Evolutionary conservation across 768 basidiomycete species (phyloP).

Genomic region (Amanita polypyramis): DNA sequence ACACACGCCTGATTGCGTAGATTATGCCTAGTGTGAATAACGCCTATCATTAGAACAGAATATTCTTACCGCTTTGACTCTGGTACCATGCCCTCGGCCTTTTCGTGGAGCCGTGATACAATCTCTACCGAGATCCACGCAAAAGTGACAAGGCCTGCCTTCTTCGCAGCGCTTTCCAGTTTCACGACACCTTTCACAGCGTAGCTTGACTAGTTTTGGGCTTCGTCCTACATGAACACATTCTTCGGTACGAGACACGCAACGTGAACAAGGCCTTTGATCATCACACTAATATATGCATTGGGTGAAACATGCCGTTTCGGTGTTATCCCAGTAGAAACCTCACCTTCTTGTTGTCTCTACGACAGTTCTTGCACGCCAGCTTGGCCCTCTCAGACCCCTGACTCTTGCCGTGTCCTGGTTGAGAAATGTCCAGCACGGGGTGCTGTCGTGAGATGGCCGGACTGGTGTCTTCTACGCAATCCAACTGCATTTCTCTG

Average conservation of each 20-base stretch:
- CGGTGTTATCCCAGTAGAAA: not conserved
- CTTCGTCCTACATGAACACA: conserved; percentile 47
- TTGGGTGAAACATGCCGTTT: conserved; percentile 6
- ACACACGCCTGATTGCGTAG: conserved; percentile 39
- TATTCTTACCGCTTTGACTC: conserved; percentile 46
- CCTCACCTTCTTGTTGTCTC: conserved; percentile 55
- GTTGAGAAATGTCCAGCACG: conserved; percentile 15
- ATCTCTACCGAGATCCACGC: conserved; percentile 32
- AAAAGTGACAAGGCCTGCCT: conserved; percentile 42
- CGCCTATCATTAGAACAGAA: conserved; percentile 7
- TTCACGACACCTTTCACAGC: conserved; percentile 47
- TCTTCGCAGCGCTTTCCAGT: conserved; percentile 54
- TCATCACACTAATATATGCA: conserved; percentile 40
- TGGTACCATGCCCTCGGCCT: conserved; percentile 46
- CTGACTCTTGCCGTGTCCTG: conserved; percentile 14
- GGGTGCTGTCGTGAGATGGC: conserved; percentile 16
- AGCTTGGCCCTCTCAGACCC: conserved; percentile 42
- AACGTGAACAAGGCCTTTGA: conserved; percentile 51
- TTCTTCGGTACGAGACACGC: conserved; percentile 40
- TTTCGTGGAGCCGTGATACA: conserved; percentile 42
- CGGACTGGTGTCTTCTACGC: conserved; percentile 30
- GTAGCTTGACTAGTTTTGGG: conserved; percentile 47
- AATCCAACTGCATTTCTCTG: conserved; percentile 37
- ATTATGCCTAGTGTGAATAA: conserved; percentile 9
- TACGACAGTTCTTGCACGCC: conserved; percentile 50